Evolutionary conservation across 768 basidiomycete genomes (phyloP).

Genomic region (Boletus subcaerulescens): DNA sequence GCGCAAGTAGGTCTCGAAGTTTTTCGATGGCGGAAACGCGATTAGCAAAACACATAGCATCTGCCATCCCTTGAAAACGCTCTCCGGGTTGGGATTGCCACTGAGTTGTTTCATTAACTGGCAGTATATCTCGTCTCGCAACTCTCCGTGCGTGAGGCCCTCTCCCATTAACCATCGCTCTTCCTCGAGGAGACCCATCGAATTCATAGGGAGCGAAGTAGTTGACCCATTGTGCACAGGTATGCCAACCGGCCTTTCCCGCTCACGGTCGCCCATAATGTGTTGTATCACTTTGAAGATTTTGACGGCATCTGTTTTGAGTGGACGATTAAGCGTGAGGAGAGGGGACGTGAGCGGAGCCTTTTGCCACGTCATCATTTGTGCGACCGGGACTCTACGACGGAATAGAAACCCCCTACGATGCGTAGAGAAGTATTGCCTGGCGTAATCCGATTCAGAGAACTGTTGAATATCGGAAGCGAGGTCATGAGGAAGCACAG

Average conservation of each 20-base stretch:
- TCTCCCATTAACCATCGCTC: conserved; percentile 83
- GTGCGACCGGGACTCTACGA: conserved; percentile 74
- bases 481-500: conserved; percentile 74
- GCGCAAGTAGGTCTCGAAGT: conserved; percentile 82
- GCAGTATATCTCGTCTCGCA: conserved; percentile 92
- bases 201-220: conserved; percentile 41
- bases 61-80: conserved; percentile 91
- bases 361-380: conserved; percentile 94
- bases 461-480: conserved; percentile 86
- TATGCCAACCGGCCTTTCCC: conserved; percentile 55
- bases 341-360: conserved; percentile 69
- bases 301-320: conserved; percentile 77
- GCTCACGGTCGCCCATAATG: conserved; percentile 90
- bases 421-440: conserved; percentile 86
- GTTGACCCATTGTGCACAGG: conserved; percentile 45
- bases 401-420: conserved; percentile 86
- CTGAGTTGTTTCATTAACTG: conserved; percentile 91
- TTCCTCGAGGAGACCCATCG: conserved; percentile 64
- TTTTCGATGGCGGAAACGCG: conserved; percentile 91
- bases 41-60: conserved; percentile 86
- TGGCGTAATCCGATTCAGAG: conserved; percentile 80
- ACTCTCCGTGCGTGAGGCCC: conserved; percentile 75
- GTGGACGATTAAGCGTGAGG: conserved; percentile 59
- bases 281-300: conserved; percentile 89
- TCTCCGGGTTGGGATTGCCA: conserved; percentile 79